Evolutionary conservation across 2,329 filamentous ascomycete genomes (phyloP).

Genomic region (Drechslerella stenobrocha): DNA sequence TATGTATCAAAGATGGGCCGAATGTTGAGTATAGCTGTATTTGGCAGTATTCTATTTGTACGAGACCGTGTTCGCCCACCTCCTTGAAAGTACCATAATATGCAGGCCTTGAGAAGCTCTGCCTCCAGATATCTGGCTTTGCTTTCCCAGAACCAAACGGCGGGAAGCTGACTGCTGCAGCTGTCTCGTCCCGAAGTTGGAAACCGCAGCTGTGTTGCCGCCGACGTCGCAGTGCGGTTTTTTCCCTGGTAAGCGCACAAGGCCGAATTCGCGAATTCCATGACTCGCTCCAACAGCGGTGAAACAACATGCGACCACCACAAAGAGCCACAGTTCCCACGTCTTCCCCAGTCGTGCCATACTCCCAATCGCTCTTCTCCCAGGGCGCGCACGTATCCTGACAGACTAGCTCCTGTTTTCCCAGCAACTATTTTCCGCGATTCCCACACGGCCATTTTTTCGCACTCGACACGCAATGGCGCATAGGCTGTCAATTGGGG

Average conservation of each 20-base stretch:
- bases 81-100: too few relatives aligned
- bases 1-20: too few relatives aligned
- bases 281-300: constrained; percentile 8
- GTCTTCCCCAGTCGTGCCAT: constrained; percentile 17
- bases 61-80: too few relatives aligned
- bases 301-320: constrained; percentile 13
- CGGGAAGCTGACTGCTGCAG: too few relatives aligned
- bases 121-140: too few relatives aligned
- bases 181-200: too few relatives aligned
- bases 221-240: constrained; percentile 25
- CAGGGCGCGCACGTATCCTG: constrained; percentile 36
- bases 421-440: background rate
- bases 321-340: constrained; percentile 26
- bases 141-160: too few relatives aligned
- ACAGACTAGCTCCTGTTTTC: background rate
- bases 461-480: constrained; percentile 14
- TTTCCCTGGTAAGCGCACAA: constrained; percentile 20
- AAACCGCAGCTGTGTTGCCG: constrained; percentile 31
- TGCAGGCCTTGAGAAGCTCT: too few relatives aligned
- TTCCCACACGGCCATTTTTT: background rate
- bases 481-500: constrained; percentile 22
- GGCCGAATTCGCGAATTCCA: constrained; percentile 19
- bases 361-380: constrained; percentile 37
- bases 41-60: too few relatives aligned
- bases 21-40: too few relatives aligned